Percentiles rank a stretch among this genome's conserved stretches.
Evolutionary conservation across 495 filamentous ascomycete genomes (phyloP).

Genomic region (Podospora appendiculata): DNA sequence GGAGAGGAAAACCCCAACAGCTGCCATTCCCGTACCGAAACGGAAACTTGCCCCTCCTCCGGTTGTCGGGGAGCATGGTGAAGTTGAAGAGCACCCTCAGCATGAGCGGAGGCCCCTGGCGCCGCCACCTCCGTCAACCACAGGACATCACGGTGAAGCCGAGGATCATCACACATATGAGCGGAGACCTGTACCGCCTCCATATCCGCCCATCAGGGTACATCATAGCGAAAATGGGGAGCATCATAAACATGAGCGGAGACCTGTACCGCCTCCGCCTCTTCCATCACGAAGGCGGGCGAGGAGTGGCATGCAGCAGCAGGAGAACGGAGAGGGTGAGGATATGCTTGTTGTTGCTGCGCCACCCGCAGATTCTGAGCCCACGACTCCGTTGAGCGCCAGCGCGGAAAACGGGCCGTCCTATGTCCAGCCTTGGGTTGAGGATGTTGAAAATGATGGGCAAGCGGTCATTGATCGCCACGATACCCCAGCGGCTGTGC

Average conservation of each 20-base stretch:
- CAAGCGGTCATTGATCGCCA: too few relatives aligned
- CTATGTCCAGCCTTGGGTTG: constrained; percentile 37
- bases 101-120: constrained; percentile 30
- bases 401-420: constrained; percentile 11
- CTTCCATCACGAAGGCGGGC: too few relatives aligned
- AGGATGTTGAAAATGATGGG: constrained; percentile 14
- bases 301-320: too few relatives aligned
- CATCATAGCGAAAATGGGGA: too few relatives aligned
- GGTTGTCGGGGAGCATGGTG: constrained; percentile 15
- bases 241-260: too few relatives aligned
- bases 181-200: constrained; percentile 36
- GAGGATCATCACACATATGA: constrained; percentile 21
- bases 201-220: constrained; percentile 20
- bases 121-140: constrained; percentile 26
- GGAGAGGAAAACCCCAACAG: constrained; percentile 45
- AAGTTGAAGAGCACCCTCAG: constrained; percentile 5
- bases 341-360: constrained; percentile 53
- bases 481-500: too few relatives aligned
- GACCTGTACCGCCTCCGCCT: too few relatives aligned
- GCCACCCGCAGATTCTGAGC: constrained; percentile 45
- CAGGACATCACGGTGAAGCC: constrained; percentile 4
- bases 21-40: constrained; percentile 50
- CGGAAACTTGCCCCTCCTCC: constrained; percentile 37
- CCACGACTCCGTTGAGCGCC: constrained; percentile 38
- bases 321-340: constrained; percentile 12